Conservation (phyloP, 805 yeast species). For the Ogataea corticis region DNA sequence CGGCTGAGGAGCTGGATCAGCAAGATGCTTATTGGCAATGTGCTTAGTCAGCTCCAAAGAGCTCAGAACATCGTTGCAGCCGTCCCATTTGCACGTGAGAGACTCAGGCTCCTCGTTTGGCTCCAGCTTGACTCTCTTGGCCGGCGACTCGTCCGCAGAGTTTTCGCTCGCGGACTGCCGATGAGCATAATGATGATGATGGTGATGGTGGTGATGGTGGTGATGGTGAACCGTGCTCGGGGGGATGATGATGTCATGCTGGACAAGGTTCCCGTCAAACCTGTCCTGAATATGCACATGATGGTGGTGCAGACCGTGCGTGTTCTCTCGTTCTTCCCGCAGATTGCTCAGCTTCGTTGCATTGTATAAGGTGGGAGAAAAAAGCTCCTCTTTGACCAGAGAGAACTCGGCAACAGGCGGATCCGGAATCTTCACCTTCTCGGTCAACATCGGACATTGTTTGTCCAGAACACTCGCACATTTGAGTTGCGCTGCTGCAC, state of each 20-base stretch:
- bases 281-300: slow-evolving; percentile 34
- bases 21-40: too few relatives aligned
- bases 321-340: slow-evolving; percentile 1
- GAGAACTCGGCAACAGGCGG: slow-evolving; percentile 2
- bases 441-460: background rate
- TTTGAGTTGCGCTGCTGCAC: background rate
- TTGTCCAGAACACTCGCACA: background rate
- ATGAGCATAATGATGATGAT: background rate
- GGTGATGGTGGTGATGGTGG: slow-evolving; percentile 18
- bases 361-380: slow-evolving; percentile 1
- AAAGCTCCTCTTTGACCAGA: slow-evolving; percentile 4
- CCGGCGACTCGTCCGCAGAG: background rate
- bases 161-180: background rate
- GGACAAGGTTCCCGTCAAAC: slow-evolving; percentile 25
- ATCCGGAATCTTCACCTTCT: background rate
- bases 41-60: slow-evolving; percentile 49
- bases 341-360: slow-evolving; percentile 8
- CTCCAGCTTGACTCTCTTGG: slow-evolving; percentile 31
- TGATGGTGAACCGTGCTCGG: slow-evolving; percentile 11
- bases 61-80: slow-evolving; percentile 47
- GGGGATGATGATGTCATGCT: slow-evolving; percentile 33
- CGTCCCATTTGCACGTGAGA: slow-evolving; percentile 64
- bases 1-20: too few relatives aligned
- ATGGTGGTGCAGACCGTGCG: slow-evolving; percentile 24
- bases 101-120: slow-evolving; percentile 38